Conservation (phyloP, 2,329 filamentous ascomycete genomes). For the Diaporthe helianthi region DNA sequence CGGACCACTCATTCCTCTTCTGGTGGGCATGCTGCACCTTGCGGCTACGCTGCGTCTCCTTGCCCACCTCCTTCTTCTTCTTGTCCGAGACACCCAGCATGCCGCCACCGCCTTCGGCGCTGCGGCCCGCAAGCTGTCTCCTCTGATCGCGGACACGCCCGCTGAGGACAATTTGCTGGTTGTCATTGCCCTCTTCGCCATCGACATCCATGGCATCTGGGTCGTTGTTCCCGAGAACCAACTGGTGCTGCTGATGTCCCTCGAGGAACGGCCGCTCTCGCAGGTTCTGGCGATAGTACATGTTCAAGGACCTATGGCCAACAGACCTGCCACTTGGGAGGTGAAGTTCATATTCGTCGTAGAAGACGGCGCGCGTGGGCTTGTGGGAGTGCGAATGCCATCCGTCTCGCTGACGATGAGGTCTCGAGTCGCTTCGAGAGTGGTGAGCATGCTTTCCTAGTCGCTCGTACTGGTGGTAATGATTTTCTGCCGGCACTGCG, state of each 20-base stretch:
- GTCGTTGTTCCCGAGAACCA: constrained; percentile 60
- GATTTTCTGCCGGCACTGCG: constrained; percentile 77
- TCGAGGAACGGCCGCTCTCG: constrained; percentile 80
- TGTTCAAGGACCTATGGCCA: constrained; percentile 85
- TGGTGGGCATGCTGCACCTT: constrained; percentile 68
- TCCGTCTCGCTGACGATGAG: constrained; percentile 77
- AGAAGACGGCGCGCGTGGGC: constrained; percentile 77
- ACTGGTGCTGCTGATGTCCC: constrained; percentile 64
- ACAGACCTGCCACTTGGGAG: constrained; percentile 88
- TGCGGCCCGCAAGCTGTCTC: constrained; percentile 66
- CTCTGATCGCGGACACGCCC: constrained; percentile 49
- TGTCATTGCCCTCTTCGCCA: constrained; percentile 43
- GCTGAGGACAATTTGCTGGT: constrained; percentile 45
- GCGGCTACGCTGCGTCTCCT: constrained; percentile 72
- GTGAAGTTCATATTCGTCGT: constrained; percentile 93
- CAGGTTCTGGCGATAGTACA: constrained; percentile 93
- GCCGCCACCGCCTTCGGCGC: constrained; percentile 73
- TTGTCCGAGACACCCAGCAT: constrained; percentile 80
- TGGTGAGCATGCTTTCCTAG: constrained; percentile 79
- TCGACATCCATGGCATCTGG: constrained; percentile 50
- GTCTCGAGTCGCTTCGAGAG: constrained; percentile 72
- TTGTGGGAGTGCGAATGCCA: constrained; percentile 86
- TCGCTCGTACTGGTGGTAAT: constrained; percentile 74
- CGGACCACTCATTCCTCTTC: constrained; percentile 70
- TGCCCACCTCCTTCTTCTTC: constrained; percentile 73